phyloP scores from a whole-genome alignment of 2,329 filamentous ascomycete genomes.

The Penicillium sp. region DNA sequence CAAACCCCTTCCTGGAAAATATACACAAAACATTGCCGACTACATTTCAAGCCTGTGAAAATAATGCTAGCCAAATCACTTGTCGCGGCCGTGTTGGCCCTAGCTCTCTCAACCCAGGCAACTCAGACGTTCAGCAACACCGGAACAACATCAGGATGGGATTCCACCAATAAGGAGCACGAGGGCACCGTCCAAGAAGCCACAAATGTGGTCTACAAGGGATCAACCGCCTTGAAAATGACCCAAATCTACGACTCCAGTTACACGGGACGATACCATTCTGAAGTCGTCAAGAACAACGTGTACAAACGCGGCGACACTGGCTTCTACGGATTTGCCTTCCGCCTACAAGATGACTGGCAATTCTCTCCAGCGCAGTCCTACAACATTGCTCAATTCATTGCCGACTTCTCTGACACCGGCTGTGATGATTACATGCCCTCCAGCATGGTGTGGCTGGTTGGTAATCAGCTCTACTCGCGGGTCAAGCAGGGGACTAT shows the following conservation, averaged over 20 bases:
- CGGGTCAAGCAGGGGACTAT: conserved; percentile 42
- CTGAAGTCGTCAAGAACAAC: conserved; percentile 44
- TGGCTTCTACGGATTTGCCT: conserved; percentile 49
- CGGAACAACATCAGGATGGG: conserved; percentile 40
- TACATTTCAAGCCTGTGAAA: background rate
- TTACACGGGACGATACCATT: conserved; percentile 48
- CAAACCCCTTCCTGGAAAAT: no score
- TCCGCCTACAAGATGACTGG: conserved; percentile 47
- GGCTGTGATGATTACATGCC: conserved; percentile 49
- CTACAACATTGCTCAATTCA: conserved; percentile 51
- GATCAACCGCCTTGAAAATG: conserved; percentile 43
- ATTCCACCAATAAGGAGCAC: conserved; percentile 39
- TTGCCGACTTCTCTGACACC: conserved; percentile 45
- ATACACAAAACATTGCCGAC: no score
- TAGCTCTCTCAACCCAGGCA: background rate
- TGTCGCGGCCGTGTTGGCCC: background rate
- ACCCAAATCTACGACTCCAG: conserved; percentile 35
- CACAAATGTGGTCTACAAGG: conserved; percentile 40
- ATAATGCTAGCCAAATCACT: background rate
- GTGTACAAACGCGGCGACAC: conserved; percentile 45
- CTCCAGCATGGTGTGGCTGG: conserved; percentile 47
- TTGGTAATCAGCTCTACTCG: conserved; percentile 41
- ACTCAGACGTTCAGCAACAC: conserved; percentile 13
- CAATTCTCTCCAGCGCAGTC: conserved; percentile 42
- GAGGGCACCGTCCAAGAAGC: conserved; percentile 42